Base-by-base conservation (phyloP, 2,329 filamentous ascomycete species). In the Curvularia spicifera region DNA sequence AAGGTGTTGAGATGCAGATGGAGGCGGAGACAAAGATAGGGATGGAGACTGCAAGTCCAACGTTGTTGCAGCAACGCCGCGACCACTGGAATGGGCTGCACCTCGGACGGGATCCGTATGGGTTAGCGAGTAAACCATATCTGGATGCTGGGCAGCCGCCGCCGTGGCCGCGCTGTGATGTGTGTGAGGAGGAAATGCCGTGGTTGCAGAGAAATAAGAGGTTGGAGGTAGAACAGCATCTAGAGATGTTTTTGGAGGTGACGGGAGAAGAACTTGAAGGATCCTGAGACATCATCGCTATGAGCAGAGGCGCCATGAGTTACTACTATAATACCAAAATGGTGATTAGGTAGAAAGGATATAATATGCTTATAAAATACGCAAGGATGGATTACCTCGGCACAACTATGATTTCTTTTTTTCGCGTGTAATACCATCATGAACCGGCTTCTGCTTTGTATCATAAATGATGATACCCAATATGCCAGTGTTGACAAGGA, bases 401-500 rank as follows among this genome's bases (percentile, higher is more conserved):
- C 4, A n/a, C 13, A 10, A 15, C 35, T 50, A 57, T 18, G n/a
- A 42, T 26, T 10, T 13, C 24, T 26, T 46, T 22, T 58, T 58
- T 4, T 9, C 51, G 5, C 20, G 18, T 26, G 31, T 26, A 15
- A 35, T n/a, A 8, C 33, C 24, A 5, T 10, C 26, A 2, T 20
- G 20, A 22, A 22, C 29, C 26, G 15, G 22, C 9, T 37, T 58
- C 20, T 50, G 46, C 24, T 60, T 70, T 5, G 69, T 67, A 76
- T 98, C 95, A 1, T 75, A 74, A 6, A 97, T 84, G 43, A 98
- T 87, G 46, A 96, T 81, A 0, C 91, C 91, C 39, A 99, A 74
- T 53, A 98, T 91, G 87, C 91, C 96, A 66, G 88, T 89, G 74
- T 99, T 98, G 15, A 93, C 85, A 1, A 87, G 75, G 73, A 97